Evolutionary conservation across 2,329 filamentous ascomycete species (phyloP).

Genomic region (Venturia effusa): DNA sequence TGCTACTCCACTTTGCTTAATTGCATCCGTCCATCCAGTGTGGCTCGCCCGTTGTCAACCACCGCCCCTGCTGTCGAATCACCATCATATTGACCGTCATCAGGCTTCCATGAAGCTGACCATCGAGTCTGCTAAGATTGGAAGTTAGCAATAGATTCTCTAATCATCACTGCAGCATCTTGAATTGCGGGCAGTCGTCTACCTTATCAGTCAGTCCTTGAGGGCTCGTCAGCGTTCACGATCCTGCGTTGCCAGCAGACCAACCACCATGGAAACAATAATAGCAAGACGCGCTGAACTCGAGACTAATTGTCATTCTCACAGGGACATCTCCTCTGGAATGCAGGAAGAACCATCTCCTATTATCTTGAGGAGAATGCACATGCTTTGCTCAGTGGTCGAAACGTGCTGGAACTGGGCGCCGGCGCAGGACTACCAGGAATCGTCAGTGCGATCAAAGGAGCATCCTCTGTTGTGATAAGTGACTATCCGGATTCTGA

Average conservation of each 20-base stretch:
- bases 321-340: conserved; percentile 80
- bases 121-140: neutral
- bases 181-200: neutral
- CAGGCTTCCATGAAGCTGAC: neutral
- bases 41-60: neutral
- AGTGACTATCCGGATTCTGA: conserved; percentile 85
- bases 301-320: neutral
- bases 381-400: conserved; percentile 47
- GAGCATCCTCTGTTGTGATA: conserved; percentile 57
- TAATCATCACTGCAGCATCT: neutral
- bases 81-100: neutral
- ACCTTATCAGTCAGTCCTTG: too few species aligned
- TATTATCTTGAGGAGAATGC: conserved; percentile 64
- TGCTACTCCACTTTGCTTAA: neutral
- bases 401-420: conserved; percentile 77
- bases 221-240: neutral
- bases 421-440: conserved; percentile 79
- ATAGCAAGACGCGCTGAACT: neutral
- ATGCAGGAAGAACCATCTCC: conserved; percentile 69
- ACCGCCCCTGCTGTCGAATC: neutral
- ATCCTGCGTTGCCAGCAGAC: neutral
- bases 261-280: neutral
- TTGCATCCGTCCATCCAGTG: neutral
- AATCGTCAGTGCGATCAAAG: conserved; percentile 63
- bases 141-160: neutral